phyloP scores from a whole-genome alignment of 352 stramenopile species.

The Globisporangium irregulare region DNA sequence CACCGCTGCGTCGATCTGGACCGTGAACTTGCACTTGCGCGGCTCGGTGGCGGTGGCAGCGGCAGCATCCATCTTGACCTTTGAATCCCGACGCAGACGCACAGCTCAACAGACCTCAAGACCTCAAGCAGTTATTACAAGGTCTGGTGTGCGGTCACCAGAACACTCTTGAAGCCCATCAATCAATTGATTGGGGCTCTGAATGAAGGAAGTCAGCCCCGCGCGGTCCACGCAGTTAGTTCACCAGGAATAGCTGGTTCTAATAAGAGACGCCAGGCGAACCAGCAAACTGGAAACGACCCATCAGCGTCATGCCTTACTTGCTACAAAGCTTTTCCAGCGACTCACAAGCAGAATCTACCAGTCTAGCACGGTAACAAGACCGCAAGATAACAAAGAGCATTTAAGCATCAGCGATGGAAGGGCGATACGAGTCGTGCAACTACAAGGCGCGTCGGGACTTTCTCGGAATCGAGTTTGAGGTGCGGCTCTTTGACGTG shows the following conservation, averaged over 20 bases:
- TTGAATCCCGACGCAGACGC: neutral
- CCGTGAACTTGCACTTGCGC: conserved; percentile 55
- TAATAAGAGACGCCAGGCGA: neutral
- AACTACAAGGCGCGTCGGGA: conserved; percentile 61
- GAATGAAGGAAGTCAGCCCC: too few relatives aligned
- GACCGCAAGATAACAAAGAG: neutral
- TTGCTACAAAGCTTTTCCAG: neutral
- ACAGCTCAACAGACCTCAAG: neutral
- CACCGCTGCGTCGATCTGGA: conserved; percentile 55
- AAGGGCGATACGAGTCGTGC: conserved; percentile 38
- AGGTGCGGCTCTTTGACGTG: conserved; percentile 72
- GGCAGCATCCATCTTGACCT: conserved; percentile 6
- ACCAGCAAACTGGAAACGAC: neutral
- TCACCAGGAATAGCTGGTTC: neutral
- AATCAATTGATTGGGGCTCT: neutral
- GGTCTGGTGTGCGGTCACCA: neutral
- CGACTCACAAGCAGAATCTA: neutral
- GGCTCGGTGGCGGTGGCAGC: conserved; percentile 2
- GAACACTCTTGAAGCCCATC: neutral
- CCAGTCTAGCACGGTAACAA: conserved; percentile 6
- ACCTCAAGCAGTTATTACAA: neutral
- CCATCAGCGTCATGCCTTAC: neutral
- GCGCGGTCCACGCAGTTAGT: neutral
- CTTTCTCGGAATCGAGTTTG: conserved; percentile 61
- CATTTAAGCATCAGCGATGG: conserved; percentile 5